Conservation (phyloP, 1,284 basidiomycete species). For the Cerrena zonata region DNA sequence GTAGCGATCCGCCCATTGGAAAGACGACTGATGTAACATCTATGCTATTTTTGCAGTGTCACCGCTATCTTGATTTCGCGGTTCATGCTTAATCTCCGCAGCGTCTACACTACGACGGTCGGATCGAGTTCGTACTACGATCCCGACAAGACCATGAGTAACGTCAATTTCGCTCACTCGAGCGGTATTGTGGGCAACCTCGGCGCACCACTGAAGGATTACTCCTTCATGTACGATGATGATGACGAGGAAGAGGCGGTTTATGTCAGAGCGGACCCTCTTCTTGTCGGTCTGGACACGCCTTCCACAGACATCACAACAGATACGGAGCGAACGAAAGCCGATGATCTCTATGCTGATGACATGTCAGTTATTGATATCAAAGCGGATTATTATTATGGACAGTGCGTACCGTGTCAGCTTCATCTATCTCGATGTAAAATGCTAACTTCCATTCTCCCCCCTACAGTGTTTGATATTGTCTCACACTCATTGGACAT, state of each 20-base stretch:
- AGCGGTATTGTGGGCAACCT: conserved; percentile 14
- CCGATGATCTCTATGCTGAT: neutral
- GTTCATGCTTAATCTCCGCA: conserved; percentile 20
- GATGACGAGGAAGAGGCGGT: neutral
- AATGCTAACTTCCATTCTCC: no score
- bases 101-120: conserved; percentile 7
- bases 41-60: conserved; percentile 4
- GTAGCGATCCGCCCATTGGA: neutral
- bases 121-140: neutral
- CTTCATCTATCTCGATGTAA: no score
- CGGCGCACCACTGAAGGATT: conserved; percentile 13
- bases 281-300: neutral
- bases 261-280: neutral
- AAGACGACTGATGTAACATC: neutral
- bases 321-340: neutral
- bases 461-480: no score
- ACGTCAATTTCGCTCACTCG: conserved; percentile 1
- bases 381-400: neutral
- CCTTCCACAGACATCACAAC: neutral
- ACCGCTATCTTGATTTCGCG: conserved; percentile 18
- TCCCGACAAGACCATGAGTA: neutral
- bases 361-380: neutral
- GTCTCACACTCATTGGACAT: no score
- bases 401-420: no score
- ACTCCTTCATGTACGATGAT: neutral